Conservation (phyloP, 257 asterid species). For the Mentha longifolia region DNA sequence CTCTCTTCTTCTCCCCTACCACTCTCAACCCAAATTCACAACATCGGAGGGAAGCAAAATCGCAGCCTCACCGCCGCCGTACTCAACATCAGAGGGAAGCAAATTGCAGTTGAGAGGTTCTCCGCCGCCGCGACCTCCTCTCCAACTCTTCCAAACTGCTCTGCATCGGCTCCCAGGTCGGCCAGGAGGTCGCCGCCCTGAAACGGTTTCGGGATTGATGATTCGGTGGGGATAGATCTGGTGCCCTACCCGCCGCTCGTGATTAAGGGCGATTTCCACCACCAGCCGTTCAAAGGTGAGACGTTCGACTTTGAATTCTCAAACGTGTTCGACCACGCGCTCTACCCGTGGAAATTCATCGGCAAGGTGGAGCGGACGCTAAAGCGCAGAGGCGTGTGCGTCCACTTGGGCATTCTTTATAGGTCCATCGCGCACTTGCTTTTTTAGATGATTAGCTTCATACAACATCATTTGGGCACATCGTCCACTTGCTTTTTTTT, state of each 20-base stretch:
- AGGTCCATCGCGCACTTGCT: neutral
- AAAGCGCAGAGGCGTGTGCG: constrained; percentile 74
- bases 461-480: neutral
- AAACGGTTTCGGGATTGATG: constrained; percentile 62
- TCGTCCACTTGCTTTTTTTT: neutral
- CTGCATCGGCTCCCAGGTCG: constrained; percentile 87
- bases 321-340: constrained; percentile 94
- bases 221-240: constrained; percentile 85
- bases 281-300: constrained; percentile 70
- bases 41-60: too few species aligned
- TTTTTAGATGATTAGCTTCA: neutral
- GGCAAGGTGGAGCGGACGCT: constrained; percentile 88
- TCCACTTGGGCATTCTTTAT: too few species aligned
- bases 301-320: constrained; percentile 88
- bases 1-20: too few species aligned
- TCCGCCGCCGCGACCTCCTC: constrained; percentile 38
- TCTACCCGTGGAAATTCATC: constrained; percentile 75
- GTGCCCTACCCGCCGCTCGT: constrained; percentile 93
- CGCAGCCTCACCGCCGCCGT: too few species aligned
- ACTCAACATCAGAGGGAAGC: too few species aligned
- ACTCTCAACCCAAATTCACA: too few species aligned
- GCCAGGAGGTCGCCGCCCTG: constrained; percentile 92
- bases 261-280: constrained; percentile 84
- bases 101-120: too few species aligned
- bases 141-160: constrained; percentile 62